These are phyloP conservation scores for Dalbergia cultrata DNA, from an alignment of 306 rosid species.

Conservation along the genomic window DNA sequence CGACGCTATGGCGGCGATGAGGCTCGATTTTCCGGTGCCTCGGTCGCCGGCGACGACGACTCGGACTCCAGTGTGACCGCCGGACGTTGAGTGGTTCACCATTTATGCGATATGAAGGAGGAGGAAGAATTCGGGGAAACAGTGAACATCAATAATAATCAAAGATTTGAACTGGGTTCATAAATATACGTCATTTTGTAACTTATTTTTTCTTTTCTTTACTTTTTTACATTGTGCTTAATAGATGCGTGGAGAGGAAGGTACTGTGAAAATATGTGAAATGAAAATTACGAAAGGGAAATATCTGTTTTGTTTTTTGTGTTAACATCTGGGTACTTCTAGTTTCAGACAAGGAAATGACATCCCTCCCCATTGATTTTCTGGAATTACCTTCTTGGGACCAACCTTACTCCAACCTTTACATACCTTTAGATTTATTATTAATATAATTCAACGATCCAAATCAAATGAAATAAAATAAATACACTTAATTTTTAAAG, in stretches of 20 bases:
- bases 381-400: too few relatives aligned
- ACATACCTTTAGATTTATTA: too few relatives aligned
- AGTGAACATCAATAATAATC: not conserved
- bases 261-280: not conserved
- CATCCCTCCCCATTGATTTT: not conserved
- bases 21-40: slow-evolving; percentile 87
- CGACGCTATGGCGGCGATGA: slow-evolving; percentile 69
- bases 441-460: too few relatives aligned
- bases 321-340: not conserved
- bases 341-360: not conserved
- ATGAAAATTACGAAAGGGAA: too few relatives aligned
- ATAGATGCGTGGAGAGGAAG: not conserved
- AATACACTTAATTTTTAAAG: too few relatives aligned
- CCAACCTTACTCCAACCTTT: too few relatives aligned
- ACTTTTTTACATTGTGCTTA: not conserved
- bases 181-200: not conserved
- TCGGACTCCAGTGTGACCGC: slow-evolving; percentile 58
- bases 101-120: slow-evolving; percentile 5
- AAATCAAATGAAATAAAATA: too few relatives aligned
- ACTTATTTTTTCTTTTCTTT: not conserved
- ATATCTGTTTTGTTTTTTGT: not conserved
- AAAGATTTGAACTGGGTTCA: not conserved
- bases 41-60: slow-evolving; percentile 82
- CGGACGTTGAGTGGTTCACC: slow-evolving; percentile 32
- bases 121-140: not conserved